Conservation (phyloP, 441 rosid genomes). For the Gossypium armourianum region DNA sequence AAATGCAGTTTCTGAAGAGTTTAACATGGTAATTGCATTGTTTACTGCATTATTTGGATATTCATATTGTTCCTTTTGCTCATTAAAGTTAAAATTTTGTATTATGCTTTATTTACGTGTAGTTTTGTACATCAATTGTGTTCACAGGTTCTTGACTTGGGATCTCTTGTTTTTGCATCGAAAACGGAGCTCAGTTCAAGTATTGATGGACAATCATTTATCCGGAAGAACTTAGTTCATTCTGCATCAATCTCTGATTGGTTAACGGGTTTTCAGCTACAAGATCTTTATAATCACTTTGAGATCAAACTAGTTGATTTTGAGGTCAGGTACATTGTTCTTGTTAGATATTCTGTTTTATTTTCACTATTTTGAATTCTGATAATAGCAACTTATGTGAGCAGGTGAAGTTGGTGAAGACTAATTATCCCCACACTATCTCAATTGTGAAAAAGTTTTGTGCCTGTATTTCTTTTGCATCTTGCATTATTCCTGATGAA, state of each 20-base stretch:
- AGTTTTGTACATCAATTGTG: conserved; percentile 7
- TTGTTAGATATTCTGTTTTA: conserved; percentile 14
- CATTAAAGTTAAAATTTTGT: neutral
- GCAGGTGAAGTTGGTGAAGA: conserved; percentile 50
- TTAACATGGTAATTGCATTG: conserved; percentile 49
- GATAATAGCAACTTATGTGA: conserved; percentile 20
- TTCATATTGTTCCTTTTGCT: neutral
- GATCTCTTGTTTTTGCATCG: conserved; percentile 39
- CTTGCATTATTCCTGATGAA: conserved; percentile 61
- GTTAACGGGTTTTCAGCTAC: conserved; percentile 30
- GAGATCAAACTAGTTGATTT: conserved; percentile 43
- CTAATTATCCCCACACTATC: conserved; percentile 31
- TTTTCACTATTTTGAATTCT: conserved; percentile 15
- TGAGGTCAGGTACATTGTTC: conserved; percentile 38
- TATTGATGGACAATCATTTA: conserved; percentile 29
- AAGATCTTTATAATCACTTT: conserved; percentile 48
- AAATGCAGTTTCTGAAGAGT: conserved; percentile 35
- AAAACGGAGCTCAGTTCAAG: conserved; percentile 27
- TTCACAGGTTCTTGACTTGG: conserved; percentile 46
- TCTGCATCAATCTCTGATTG: conserved; percentile 24
- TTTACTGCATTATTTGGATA: conserved; percentile 2
- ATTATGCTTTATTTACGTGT: neutral
- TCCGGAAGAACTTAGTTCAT: conserved; percentile 26
- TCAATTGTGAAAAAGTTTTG: conserved; percentile 50
- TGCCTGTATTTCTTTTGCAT: conserved; percentile 36